Evolutionary conservation across 2,329 filamentous ascomycete species (phyloP).

Genomic region (Taxawa tesnikishii): DNA sequence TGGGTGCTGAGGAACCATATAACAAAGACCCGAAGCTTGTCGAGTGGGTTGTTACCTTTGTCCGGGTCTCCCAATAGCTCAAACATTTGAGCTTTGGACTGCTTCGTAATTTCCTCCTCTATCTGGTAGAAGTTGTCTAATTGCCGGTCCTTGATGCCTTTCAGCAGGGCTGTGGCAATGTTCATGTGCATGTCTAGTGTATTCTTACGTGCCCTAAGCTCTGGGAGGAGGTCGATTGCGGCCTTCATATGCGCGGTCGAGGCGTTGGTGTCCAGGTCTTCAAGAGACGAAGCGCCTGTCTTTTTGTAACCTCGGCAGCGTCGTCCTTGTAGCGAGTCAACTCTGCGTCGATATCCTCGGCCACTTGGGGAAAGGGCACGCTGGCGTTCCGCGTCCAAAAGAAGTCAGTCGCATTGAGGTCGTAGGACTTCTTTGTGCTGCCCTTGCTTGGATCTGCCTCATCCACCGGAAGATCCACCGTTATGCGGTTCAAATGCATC

Average conservation of each 20-base stretch:
- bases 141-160: constrained; percentile 87
- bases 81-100: constrained; percentile 77
- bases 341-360: constrained; percentile 90
- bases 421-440: constrained; percentile 76
- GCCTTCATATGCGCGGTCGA: constrained; percentile 93
- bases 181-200: constrained; percentile 98
- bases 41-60: constrained; percentile 72
- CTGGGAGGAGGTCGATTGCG: constrained; percentile 83
- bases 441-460: constrained; percentile 64
- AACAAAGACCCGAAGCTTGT: constrained; percentile 88
- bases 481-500: constrained; percentile 86
- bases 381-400: constrained; percentile 94
- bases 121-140: constrained; percentile 93
- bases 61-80: constrained; percentile 70
- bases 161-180: constrained; percentile 66
- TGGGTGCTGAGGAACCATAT: constrained; percentile 96
- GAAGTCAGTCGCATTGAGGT: constrained; percentile 80
- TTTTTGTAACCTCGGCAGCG: constrained; percentile 86
- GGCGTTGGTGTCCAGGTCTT: constrained; percentile 80
- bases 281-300: constrained; percentile 82
- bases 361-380: constrained; percentile 86
- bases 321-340: constrained; percentile 93
- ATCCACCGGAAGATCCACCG: constrained; percentile 72
- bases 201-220: constrained; percentile 85
- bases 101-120: constrained; percentile 85